Base-by-base conservation (phyloP, 345 rosid species). In the Hibiscus syriacus region DNA sequence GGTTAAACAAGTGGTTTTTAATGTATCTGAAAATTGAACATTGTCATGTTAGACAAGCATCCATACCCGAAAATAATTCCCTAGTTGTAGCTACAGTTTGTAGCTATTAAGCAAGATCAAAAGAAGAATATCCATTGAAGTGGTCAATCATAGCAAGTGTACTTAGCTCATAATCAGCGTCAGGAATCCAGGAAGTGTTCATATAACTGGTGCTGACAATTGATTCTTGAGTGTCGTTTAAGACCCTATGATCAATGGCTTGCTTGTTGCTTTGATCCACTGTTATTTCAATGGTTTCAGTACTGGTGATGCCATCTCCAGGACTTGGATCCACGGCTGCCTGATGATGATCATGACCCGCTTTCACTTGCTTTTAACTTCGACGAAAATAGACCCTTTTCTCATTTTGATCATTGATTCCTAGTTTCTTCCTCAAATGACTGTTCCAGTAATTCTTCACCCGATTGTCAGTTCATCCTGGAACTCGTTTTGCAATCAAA, bases 401-500 rank as follows among this genome's bases (percentile, higher is more conserved):
- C 41, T 20, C 38, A 36, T 29, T 78, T 61, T 69, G 72, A 38
- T 77, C 66, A 69, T 68, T 76, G 43, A 80, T 74, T 22, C 81
- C 78, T 7, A 82, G 77, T 76, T 74, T 84, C 69, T 83, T 86
- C 74, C 86, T 78, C 72, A 82, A 71, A 74, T 77, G 87, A 1
- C 83, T 80, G 56, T 86, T 84, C 89, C 89, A 84, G 80, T 82
- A 81, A 66, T 84, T 86, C 75, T 86, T 86, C 80, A 85, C 88
- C 79, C 81, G 92, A 69, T 87, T 85, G 74, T 87, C 92, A 6
- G 88, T 87, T 67, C 90, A 65, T 49, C 92, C 90, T 1, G 92
- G 92, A 39, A 83, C 86, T n/a, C 90, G 61, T 78, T 80, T 84
- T 0, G 88, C 93, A 57, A 87, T 87, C 76, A 87, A 67, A 50